These are phyloP conservation scores for Chrysoporthe puriensis DNA, from an alignment of 2,329 filamentous ascomycete genomes.

Conservation along the genomic window DNA sequence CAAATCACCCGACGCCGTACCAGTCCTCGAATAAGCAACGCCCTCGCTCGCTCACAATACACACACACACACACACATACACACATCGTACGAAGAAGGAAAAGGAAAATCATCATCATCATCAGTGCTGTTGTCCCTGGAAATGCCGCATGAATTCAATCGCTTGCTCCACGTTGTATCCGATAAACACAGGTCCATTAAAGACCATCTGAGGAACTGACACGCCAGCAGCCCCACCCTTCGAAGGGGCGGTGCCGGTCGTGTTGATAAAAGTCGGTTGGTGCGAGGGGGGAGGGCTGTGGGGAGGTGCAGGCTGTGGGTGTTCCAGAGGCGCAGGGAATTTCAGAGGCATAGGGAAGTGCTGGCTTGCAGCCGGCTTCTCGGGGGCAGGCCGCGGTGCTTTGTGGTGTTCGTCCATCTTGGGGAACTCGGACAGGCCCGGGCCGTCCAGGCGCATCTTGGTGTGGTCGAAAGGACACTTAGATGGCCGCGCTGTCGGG, in stretches of 20 bases:
- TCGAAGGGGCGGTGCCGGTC: constrained; percentile 34
- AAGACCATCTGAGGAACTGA: constrained; percentile 74
- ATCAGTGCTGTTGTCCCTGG: constrained; percentile 38
- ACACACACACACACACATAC: background rate
- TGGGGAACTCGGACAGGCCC: constrained; percentile 26
- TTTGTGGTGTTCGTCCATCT: constrained; percentile 28
- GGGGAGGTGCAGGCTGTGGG: constrained; percentile 31
- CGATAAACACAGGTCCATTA: constrained; percentile 92
- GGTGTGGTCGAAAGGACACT: constrained; percentile 59
- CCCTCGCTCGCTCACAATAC: constrained; percentile 22
- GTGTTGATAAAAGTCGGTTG: constrained; percentile 60
- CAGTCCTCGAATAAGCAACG: constrained; percentile 13
- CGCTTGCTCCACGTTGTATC: constrained; percentile 85
- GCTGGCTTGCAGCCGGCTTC: constrained; percentile 19
- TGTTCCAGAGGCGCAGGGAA: constrained; percentile 31
- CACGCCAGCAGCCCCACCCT: constrained; percentile 33
- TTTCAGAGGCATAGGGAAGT: constrained; percentile 26
- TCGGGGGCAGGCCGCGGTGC: constrained; percentile 13
- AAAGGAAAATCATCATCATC: constrained; percentile 17
- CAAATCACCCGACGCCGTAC: constrained; percentile 5
- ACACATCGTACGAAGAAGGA: background rate
- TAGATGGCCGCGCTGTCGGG: constrained; percentile 39
- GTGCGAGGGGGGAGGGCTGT: constrained; percentile 36
- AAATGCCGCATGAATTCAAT: constrained; percentile 71
- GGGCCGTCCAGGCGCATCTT: constrained; percentile 33